phyloP scores from a whole-genome alignment of 2,329 filamentous ascomycete genomes.

The Amphichorda felina region DNA sequence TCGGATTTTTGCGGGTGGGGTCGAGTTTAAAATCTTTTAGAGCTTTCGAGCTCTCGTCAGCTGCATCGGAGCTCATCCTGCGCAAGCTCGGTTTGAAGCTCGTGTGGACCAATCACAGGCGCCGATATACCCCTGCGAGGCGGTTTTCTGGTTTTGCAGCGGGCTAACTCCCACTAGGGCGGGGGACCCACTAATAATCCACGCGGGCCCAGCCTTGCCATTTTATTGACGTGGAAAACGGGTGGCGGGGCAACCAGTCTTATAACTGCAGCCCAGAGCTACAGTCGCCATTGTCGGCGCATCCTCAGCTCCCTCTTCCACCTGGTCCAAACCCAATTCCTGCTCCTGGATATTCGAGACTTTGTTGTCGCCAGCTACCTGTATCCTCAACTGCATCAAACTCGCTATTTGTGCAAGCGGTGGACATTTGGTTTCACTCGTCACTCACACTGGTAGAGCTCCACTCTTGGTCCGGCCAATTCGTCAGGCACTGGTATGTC shows the following conservation, averaged over 20 bases:
- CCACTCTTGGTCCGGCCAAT: too few species aligned
- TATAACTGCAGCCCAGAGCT: conserved; percentile 13
- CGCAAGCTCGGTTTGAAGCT: not conserved
- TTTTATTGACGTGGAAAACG: conserved; percentile 18
- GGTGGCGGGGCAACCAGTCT: conserved; percentile 33
- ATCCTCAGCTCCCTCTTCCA: not conserved
- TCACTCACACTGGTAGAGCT: too few species aligned
- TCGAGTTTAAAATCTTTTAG: not conserved
- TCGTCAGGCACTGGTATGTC: too few species aligned
- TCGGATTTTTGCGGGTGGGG: too few species aligned
- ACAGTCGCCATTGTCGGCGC: too few species aligned
- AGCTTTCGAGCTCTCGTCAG: not conserved
- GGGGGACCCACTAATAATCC: not conserved
- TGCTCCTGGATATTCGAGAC: conserved; percentile 6
- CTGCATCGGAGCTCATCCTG: not conserved
- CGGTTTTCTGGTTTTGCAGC: not conserved
- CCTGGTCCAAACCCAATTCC: not conserved
- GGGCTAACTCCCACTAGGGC: not conserved
- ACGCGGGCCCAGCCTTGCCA: conserved; percentile 18
- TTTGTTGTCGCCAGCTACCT: too few species aligned
- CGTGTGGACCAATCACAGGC: not conserved
- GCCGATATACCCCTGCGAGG: not conserved
- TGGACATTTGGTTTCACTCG: too few species aligned
- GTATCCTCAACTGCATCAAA: too few species aligned
- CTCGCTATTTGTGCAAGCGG: too few species aligned